A percentile compares a stretch with the other conserved stretches of the same genome.
Evolutionary conservation across 768 basidiomycete genomes (phyloP).

Genomic region (Leccinellum rugosiceps): DNA sequence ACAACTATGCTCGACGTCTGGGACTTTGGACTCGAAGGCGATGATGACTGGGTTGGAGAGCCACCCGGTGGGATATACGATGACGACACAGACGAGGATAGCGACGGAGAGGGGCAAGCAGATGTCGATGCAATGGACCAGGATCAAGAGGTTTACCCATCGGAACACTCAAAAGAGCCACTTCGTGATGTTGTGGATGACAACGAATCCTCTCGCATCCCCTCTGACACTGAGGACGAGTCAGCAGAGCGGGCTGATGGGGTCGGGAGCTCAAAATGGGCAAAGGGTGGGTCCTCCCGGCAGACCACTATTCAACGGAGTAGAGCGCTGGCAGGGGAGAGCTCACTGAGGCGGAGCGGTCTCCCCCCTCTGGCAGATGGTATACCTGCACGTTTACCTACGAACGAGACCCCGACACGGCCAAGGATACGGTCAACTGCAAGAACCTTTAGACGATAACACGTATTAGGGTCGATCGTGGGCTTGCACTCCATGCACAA

Average conservation of each 20-base stretch:
- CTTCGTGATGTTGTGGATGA: conserved; percentile 28
- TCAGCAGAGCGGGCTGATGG: conserved; percentile 30
- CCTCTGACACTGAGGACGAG: conserved; percentile 32
- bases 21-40: conserved; percentile 77
- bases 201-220: conserved; percentile 23
- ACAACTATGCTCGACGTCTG: conserved; percentile 83
- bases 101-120: conserved; percentile 49
- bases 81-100: conserved; percentile 49
- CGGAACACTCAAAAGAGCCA: conserved; percentile 28
- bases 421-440: conserved; percentile 48
- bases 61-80: conserved; percentile 74
- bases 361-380: conserved; percentile 25
- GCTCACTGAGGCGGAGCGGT: conserved; percentile 26
- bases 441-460: conserved; percentile 42
- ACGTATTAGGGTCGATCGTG: neutral
- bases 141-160: conserved; percentile 40
- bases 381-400: conserved; percentile 35
- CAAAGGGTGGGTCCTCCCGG: conserved; percentile 22
- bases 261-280: conserved; percentile 29
- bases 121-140: conserved; percentile 77
- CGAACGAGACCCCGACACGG: conserved; percentile 60
- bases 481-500: neutral
- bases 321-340: conserved; percentile 18
- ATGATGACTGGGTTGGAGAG: conserved; percentile 82
- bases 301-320: conserved; percentile 13